A percentile compares a stretch with the other conserved stretches of the same genome.
These are phyloP conservation scores for Diplodia scrobiculata DNA, from an alignment of 2,329 filamentous ascomycete species.

Conservation along the genomic window DNA sequence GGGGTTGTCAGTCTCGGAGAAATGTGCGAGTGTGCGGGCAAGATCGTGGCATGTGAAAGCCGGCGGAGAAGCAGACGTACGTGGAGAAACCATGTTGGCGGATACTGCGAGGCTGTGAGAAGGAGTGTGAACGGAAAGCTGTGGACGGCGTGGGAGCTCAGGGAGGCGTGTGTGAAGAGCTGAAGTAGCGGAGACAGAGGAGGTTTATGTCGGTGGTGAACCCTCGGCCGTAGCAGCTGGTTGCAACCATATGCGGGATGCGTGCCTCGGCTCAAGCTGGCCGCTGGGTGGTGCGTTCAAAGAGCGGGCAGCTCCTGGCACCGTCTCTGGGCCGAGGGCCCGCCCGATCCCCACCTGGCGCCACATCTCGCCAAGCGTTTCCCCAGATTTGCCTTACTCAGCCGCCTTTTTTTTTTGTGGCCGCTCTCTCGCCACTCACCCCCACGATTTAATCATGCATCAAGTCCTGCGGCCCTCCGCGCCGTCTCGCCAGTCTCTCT, in stretches of 20 bases:
- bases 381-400: conserved; percentile 19
- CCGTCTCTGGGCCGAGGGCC: conserved; percentile 1
- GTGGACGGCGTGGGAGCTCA: neutral
- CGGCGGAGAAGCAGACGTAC: conserved; percentile 56
- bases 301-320: neutral
- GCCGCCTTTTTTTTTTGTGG: conserved; percentile 7
- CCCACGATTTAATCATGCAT: neutral
- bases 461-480: neutral
- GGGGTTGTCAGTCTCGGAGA: neutral
- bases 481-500: neutral
- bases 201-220: conserved; percentile 28
- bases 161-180: conserved; percentile 3
- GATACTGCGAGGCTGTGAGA: neutral
- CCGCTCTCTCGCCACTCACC: neutral
- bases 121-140: neutral
- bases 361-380: conserved; percentile 19
- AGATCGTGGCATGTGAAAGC: conserved; percentile 29
- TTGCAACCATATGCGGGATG: conserved; percentile 5
- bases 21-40: neutral
- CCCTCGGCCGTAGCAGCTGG: conserved; percentile 18
- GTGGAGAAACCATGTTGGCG: conserved; percentile 72
- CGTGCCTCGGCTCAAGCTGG: conserved; percentile 16
- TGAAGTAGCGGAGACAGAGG: conserved; percentile 26
- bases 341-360: neutral
- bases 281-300: conserved; percentile 1